Evolutionary conservation across 2,329 filamentous ascomycete genomes (phyloP).

Genomic region (Cercospora beticola): DNA sequence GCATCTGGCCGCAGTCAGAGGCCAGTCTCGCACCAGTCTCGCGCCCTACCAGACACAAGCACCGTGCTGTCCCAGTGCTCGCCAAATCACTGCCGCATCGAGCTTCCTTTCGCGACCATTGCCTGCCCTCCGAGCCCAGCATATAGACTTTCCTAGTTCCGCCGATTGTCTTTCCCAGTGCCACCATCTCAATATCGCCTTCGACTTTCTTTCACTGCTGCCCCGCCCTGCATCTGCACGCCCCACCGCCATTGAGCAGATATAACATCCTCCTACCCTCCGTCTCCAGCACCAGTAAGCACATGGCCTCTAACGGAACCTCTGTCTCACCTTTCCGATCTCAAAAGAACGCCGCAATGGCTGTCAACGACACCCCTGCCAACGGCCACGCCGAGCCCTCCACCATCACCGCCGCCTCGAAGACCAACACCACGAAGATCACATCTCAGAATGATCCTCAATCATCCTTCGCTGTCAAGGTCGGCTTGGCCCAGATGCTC

Average conservation of each 20-base stretch:
- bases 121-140: neutral
- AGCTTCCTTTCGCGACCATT: neutral
- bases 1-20: conserved; percentile 5
- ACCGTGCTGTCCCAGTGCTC: neutral
- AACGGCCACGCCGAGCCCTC: conserved; percentile 24
- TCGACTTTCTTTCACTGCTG: neutral
- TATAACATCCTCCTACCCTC: neutral
- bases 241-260: neutral
- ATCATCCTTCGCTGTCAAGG: conserved; percentile 81
- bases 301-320: conserved; percentile 24
- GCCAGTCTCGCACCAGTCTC: neutral
- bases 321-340: conserved; percentile 24
- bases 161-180: conserved; percentile 1
- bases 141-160: conserved; percentile 14
- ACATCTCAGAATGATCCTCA: conserved; percentile 27
- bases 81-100: neutral
- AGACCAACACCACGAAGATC: conserved; percentile 24
- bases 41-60: neutral
- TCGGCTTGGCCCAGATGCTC: conserved; percentile 93
- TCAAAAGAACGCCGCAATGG: conserved; percentile 16
- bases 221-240: conserved; percentile 5
- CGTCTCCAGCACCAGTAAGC: neutral
- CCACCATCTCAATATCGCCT: neutral
- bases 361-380: conserved; percentile 19
- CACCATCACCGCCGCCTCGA: conserved; percentile 22